phyloP scores from a whole-genome alignment of 2,329 filamentous ascomycete genomes.

The Stromatinia cepivora region DNA sequence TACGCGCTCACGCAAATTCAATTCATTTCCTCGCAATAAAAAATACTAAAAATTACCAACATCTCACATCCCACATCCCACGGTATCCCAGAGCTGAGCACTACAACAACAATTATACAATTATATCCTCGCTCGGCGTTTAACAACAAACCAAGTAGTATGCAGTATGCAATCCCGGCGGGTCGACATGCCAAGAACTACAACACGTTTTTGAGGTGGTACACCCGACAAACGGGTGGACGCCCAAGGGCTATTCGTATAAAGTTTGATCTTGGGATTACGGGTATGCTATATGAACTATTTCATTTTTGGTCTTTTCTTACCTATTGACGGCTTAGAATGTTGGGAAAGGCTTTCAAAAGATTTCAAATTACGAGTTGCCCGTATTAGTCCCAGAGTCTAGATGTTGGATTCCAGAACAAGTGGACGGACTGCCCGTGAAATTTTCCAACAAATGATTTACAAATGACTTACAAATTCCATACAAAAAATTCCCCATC shows the following conservation, averaged over 20 bases:
- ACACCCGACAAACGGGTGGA: background rate
- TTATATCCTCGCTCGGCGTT: background rate
- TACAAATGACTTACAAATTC: background rate
- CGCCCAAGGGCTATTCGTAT: background rate
- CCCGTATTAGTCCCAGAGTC: background rate
- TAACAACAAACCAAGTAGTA: background rate
- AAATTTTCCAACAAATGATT: background rate
- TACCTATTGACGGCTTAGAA: no score
- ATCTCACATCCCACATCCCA: background rate
- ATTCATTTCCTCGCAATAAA: background rate
- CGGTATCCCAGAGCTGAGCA: background rate
- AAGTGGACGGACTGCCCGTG: background rate
- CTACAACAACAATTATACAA: background rate
- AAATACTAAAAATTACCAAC: background rate
- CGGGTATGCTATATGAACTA: no score
- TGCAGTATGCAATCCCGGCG: background rate
- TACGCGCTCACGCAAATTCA: background rate
- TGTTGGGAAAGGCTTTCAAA: background rate
- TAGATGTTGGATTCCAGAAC: slow-evolving; percentile 1
- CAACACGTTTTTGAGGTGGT: background rate
- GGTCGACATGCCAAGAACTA: background rate
- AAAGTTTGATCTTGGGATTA: background rate
- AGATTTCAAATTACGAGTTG: background rate
- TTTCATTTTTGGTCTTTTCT: background rate
- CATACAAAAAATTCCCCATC: background rate